A percentile compares a stretch with the other conserved stretches of the same genome.
phyloP scores from a whole-genome alignment of 1,284 basidiomycete genomes.

The Cryptococcus hybrid region DNA sequence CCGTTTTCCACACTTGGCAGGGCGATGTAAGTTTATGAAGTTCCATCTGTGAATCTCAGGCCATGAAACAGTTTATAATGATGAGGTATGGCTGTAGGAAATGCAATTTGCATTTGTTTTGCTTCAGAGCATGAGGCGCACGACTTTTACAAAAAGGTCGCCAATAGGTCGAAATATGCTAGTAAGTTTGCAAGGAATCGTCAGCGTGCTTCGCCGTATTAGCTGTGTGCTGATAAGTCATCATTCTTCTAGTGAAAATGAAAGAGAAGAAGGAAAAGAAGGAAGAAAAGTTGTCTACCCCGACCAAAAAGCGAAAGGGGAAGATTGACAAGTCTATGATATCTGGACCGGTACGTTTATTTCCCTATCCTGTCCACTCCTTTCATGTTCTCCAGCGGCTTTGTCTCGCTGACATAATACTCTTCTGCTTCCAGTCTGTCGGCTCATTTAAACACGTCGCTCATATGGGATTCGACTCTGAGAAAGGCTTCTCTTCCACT shows the following conservation, averaged over 20 bases:
- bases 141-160: conserved; percentile 86
- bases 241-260: conserved; percentile 29
- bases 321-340: conserved; percentile 85
- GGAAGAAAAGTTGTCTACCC: conserved; percentile 28
- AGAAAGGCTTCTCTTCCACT: conserved; percentile 79
- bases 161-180: conserved; percentile 62
- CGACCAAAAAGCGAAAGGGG: conserved; percentile 62
- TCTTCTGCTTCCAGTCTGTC: conserved; percentile 42
- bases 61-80: background rate
- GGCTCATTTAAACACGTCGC: conserved; percentile 87
- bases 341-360: conserved; percentile 64
- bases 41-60: background rate
- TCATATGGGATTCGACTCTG: conserved; percentile 90
- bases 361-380: background rate
- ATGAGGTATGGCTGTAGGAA: background rate
- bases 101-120: conserved; percentile 67
- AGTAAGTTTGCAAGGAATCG: conserved; percentile 47
- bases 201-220: background rate
- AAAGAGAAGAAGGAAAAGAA: conserved; percentile 40
- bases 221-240: background rate
- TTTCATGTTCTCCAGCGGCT: background rate
- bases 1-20: conserved; percentile 91
- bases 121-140: conserved; percentile 83
- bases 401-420: background rate
- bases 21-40: conserved; percentile 71